Conservation (phyloP, 495 filamentous ascomycete species). For the Aspergillus sclerotioniger region DNA sequence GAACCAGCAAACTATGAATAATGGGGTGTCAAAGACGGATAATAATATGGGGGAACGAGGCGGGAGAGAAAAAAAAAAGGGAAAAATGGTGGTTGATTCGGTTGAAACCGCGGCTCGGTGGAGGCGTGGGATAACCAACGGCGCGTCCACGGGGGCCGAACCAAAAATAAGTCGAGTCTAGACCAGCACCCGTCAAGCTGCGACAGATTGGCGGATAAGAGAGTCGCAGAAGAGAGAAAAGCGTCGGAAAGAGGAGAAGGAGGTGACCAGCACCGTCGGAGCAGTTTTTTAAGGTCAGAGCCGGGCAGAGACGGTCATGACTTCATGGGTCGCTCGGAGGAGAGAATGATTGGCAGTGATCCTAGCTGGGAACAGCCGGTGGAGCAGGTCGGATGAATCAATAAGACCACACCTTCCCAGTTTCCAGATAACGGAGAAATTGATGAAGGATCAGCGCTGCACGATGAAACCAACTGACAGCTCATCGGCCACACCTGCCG, state of each 20-base stretch:
- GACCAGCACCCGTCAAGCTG: not conserved
- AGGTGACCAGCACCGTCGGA: not conserved
- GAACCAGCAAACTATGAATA: not conserved
- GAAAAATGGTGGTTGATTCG: not conserved
- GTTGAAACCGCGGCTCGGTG: constrained; percentile 1
- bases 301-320: not conserved
- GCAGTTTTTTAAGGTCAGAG: not conserved
- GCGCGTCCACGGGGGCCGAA: constrained; percentile 3
- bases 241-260: not conserved
- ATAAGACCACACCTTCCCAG: not conserved
- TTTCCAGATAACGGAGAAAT: not conserved
- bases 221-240: not conserved
- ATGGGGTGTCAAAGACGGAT: not conserved
- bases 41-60: not conserved
- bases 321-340: not conserved
- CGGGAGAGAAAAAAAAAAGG: not conserved
- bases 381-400: not conserved
- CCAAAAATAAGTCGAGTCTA: constrained; percentile 7
- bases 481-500: not conserved
- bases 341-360: not conserved
- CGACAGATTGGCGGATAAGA: not conserved
- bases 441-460: not conserved
- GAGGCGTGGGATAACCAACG: constrained; percentile 5
- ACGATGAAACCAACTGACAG: not conserved
- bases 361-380: not conserved